phyloP scores from a whole-genome alignment of 495 filamentous ascomycete species.

The Penicillium paxilli region DNA sequence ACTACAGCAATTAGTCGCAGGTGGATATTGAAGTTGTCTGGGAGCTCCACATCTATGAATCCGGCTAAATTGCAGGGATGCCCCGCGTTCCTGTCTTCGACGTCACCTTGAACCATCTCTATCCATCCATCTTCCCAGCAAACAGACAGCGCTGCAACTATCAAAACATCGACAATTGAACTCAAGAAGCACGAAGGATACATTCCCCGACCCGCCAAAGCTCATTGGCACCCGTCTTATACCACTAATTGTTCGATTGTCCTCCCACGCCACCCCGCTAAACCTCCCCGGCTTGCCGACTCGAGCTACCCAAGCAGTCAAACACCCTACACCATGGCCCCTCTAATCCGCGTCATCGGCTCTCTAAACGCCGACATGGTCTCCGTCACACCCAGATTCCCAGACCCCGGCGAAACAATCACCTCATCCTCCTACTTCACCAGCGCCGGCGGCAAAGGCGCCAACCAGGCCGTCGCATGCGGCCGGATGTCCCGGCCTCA shows the following conservation, averaged over 20 bases:
- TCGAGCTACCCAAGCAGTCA: background rate
- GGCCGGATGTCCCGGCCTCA: slow-evolving; percentile 58
- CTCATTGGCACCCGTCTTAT: too few species aligned
- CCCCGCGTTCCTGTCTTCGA: background rate
- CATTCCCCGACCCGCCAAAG: too few species aligned
- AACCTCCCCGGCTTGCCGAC: background rate
- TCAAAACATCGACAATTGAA: too few species aligned
- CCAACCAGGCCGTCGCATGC: slow-evolving; percentile 90
- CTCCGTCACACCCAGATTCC: slow-evolving; percentile 80
- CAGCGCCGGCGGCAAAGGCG: slow-evolving; percentile 89
- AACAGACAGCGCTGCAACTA: background rate
- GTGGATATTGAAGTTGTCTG: background rate
- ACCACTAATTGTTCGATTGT: background rate
- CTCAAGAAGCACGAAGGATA: too few species aligned
- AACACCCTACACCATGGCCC: slow-evolving; percentile 32
- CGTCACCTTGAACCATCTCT: background rate
- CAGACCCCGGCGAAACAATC: slow-evolving; percentile 82
- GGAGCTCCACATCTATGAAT: background rate
- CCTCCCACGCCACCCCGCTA: background rate
- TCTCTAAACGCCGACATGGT: slow-evolving; percentile 94
- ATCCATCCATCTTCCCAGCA: background rate
- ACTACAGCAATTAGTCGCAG: too few species aligned
- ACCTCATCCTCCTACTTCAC: slow-evolving; percentile 74
- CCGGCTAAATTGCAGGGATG: background rate
- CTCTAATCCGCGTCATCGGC: slow-evolving; percentile 76